Base-by-base conservation (phyloP, 768 basidiomycete genomes). In the Hortiboletus flavorubellus region DNA sequence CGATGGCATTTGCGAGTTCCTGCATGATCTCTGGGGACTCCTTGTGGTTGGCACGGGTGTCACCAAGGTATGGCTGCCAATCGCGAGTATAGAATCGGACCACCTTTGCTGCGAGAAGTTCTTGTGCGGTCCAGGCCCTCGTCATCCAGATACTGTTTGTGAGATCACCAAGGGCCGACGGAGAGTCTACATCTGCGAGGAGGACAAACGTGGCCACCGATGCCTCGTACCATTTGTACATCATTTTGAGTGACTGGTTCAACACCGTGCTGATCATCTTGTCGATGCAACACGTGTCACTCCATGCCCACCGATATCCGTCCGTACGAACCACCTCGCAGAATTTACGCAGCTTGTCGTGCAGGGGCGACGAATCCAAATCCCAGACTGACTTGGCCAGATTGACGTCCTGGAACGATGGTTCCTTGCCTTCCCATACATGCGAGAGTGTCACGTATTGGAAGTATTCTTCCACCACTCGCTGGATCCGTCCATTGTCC, bases 111-210 rank as follows among this genome's bases (percentile, higher is more conserved):
- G 49, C 50, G 18, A 63, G 61, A 41, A 63, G 51, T 15, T 63
- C 62, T 43, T 56, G 63, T 4, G 46, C n/a, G 1, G 61, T 62
- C 61, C 61, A 62, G 2, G 48, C 60, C 4, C 60, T 53, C 8
- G 40, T 55, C 61, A 59, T 52, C 60, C 60, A 62, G 1, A 4
- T 1, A 34, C 49, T 55, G 11, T 7, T 5, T 5, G 26, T 18
- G 10, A 62, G 52, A 31, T 26, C 42, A 1, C 40, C 46, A 16
- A 31, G 21, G 31, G 14, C 16, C 1, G 38, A 55, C 7, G 35
- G 46, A 14, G 46, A 23, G 1, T 1, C 8, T 3, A 44, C 38
- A 5, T 16, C 26, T 26, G 8, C 14, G 10, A 62, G 60, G 10
- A 34, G 21, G 6, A 45, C 48, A 5, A 62, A 15, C 1, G 53